A percentile compares a stretch with the other conserved stretches of the same genome.
Evolutionary conservation across 805 yeast genomes (phyloP).

Genomic region (Saccharomycopsis sp.): DNA sequence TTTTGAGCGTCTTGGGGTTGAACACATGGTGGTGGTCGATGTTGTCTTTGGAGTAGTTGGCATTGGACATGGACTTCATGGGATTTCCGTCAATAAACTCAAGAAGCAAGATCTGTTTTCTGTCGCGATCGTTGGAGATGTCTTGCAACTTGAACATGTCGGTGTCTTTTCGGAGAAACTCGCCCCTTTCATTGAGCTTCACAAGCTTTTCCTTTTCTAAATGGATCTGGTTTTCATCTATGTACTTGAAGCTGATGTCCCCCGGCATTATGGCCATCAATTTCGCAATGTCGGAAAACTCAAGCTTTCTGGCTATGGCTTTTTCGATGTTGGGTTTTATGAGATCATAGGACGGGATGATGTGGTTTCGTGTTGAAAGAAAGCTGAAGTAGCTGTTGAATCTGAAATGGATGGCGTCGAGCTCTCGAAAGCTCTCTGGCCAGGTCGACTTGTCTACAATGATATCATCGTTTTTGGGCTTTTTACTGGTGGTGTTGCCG

Average conservation of each 20-base stretch:
- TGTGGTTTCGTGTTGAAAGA: conserved; percentile 51
- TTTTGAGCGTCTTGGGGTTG: conserved; percentile 34
- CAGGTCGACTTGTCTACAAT: conserved; percentile 19
- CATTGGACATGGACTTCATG: conserved; percentile 41
- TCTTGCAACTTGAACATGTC: conserved; percentile 46
- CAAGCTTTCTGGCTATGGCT: conserved; percentile 38
- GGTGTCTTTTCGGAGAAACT: conserved; percentile 49
- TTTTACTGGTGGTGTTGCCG: background rate
- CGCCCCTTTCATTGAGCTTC: conserved; percentile 35
- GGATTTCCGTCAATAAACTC: conserved; percentile 68
- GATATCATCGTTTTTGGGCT: background rate
- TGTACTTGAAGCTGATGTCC: conserved; percentile 65
- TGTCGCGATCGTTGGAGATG: conserved; percentile 27
- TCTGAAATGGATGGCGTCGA: conserved; percentile 43
- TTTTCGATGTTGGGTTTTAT: conserved; percentile 47
- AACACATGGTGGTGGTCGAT: conserved; percentile 35
- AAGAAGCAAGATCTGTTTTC: conserved; percentile 57
- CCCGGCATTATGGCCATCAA: conserved; percentile 57
- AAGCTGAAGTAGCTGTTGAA: conserved; percentile 58
- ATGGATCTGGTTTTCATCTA: conserved; percentile 65
- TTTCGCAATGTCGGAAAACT: conserved; percentile 53
- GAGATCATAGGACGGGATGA: conserved; percentile 49
- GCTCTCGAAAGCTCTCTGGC: conserved; percentile 32
- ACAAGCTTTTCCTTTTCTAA: conserved; percentile 27
- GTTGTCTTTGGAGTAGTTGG: conserved; percentile 39